phyloP scores from a whole-genome alignment of 2,329 filamentous ascomycete genomes.

The Magnaporthales sp. region DNA sequence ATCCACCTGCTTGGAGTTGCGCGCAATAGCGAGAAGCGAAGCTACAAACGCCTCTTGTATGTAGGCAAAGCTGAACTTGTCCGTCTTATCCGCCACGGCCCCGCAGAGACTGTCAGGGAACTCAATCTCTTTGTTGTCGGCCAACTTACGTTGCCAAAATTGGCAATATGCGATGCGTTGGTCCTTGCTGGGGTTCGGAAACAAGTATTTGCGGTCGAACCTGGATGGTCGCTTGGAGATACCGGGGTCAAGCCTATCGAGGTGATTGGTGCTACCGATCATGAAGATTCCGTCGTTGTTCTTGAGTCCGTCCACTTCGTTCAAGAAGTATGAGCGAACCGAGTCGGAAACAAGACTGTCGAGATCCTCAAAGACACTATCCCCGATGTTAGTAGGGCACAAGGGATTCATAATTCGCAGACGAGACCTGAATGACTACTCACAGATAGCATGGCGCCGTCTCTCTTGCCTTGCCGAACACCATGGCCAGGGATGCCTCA shows the following conservation, averaged over 20 bases:
- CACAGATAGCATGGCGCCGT: constrained; percentile 18
- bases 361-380: constrained; percentile 64
- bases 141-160: constrained; percentile 53
- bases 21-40: constrained; percentile 49
- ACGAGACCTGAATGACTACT: background rate
- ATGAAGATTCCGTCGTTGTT: constrained; percentile 65
- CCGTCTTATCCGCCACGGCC: constrained; percentile 53
- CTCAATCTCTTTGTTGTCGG: constrained; percentile 45
- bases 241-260: constrained; percentile 59
- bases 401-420: background rate
- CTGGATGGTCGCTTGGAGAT: constrained; percentile 57
- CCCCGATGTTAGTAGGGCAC: constrained; percentile 29
- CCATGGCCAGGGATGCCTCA: constrained; percentile 41
- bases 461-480: constrained; percentile 51
- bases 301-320: constrained; percentile 62
- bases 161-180: constrained; percentile 51
- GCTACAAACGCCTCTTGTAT: constrained; percentile 63
- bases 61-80: constrained; percentile 61
- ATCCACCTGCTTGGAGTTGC: constrained; percentile 14
- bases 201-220: constrained; percentile 60
- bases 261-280: constrained; percentile 56
- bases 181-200: constrained; percentile 44
- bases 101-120: constrained; percentile 50
- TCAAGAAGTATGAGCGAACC: constrained; percentile 61
- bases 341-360: constrained; percentile 54